phyloP scores from a whole-genome alignment of 306 rosid species.

The Vigna mungo region DNA sequence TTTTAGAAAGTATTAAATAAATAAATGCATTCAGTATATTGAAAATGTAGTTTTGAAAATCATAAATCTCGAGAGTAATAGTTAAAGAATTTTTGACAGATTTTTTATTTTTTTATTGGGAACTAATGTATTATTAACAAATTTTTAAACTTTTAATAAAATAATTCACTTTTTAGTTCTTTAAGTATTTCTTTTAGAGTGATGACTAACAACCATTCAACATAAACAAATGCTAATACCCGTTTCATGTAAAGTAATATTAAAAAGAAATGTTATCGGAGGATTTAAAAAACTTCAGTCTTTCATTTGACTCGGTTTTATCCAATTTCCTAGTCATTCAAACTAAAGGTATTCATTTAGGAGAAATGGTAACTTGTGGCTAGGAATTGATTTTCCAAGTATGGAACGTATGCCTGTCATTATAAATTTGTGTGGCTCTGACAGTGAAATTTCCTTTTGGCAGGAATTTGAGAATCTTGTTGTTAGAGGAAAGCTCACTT shows the following conservation, averaged over 20 bases:
- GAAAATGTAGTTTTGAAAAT: background rate
- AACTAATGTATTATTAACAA: background rate
- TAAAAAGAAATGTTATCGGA: background rate
- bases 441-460: conserved; percentile 13
- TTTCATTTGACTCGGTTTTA: conserved; percentile 6
- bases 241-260: background rate
- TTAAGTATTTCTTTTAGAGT: background rate
- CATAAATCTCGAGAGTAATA: background rate
- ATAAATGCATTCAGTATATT: background rate
- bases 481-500: conserved; percentile 85
- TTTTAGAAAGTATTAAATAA: background rate
- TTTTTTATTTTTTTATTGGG: background rate
- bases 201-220: background rate
- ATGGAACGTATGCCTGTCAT: conserved; percentile 26
- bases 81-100: background rate
- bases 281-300: background rate
- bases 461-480: conserved; percentile 80
- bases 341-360: background rate
- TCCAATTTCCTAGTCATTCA: background rate
- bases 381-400: background rate
- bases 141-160: background rate
- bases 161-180: background rate
- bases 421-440: conserved; percentile 5
- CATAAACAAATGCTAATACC: background rate
- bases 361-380: background rate